A percentile compares a stretch with the other conserved stretches of the same genome.
Evolutionary conservation across 352 stramenopile genomes (phyloP).

Genomic region (Phytophthora foliorum): DNA sequence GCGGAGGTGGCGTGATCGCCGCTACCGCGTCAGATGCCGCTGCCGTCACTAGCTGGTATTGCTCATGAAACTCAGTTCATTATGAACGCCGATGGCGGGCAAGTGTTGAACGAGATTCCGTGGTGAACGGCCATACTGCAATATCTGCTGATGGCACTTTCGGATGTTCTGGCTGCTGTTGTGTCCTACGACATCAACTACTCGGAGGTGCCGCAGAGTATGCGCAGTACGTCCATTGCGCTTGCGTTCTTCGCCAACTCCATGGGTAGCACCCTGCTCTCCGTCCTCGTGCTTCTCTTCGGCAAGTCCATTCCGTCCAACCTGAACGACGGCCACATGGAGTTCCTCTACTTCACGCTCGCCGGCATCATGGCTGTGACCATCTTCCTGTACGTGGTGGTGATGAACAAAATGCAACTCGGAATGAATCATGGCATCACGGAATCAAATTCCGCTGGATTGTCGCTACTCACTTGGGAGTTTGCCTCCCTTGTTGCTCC

Average conservation of each 20-base stretch:
- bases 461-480: slow-evolving; percentile 22
- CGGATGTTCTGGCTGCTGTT: slow-evolving; percentile 58
- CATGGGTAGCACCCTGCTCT: slow-evolving; percentile 62
- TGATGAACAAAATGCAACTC: slow-evolving; percentile 45
- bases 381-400: slow-evolving; percentile 42
- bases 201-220: slow-evolving; percentile 39
- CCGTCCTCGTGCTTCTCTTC: slow-evolving; percentile 66
- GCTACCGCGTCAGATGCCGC: too few species aligned
- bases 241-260: slow-evolving; percentile 46
- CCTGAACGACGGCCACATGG: slow-evolving; percentile 67
- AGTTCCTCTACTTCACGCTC: slow-evolving; percentile 51
- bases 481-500: slow-evolving; percentile 40
- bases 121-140: slow-evolving; percentile 56
- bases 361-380: slow-evolving; percentile 39
- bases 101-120: slow-evolving; percentile 47
- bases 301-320: slow-evolving; percentile 48
- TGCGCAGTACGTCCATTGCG: slow-evolving; percentile 43
- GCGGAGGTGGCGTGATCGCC: too few species aligned
- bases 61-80: slow-evolving; percentile 29
- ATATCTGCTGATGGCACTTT: slow-evolving; percentile 45
- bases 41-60: too few species aligned
- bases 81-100: slow-evolving; percentile 39
- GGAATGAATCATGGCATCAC: slow-evolving; percentile 55
- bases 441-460: slow-evolving; percentile 52
- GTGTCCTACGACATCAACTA: slow-evolving; percentile 49